Percentiles rank a stretch among this genome's conserved stretches.
These are phyloP conservation scores for Sanghuangporus sanghuang DNA, from an alignment of 1,284 basidiomycete genomes.

Conservation along the genomic window DNA sequence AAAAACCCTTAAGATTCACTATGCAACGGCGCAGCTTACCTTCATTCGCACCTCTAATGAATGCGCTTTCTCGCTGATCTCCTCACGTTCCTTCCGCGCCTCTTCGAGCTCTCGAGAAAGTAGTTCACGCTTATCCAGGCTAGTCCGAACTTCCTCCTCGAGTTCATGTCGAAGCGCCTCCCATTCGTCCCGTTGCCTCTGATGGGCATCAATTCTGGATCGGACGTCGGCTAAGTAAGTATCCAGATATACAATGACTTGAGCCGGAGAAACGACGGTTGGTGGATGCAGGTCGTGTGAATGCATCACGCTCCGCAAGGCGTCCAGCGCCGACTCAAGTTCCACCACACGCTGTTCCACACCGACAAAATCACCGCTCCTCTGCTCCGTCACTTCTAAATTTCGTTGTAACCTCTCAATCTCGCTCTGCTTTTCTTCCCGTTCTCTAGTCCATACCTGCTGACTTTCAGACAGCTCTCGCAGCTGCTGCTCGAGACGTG, in stretches of 20 bases:
- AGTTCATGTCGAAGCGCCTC: constrained; percentile 36
- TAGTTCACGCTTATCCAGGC: constrained; percentile 42
- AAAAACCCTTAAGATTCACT: not conserved
- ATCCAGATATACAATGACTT: constrained; percentile 45
- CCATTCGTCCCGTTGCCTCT: constrained; percentile 46
- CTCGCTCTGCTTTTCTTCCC: constrained; percentile 37
- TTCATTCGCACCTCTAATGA: constrained; percentile 39
- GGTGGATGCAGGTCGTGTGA: constrained; percentile 49
- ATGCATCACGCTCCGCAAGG: constrained; percentile 45
- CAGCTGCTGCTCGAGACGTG: constrained; percentile 47
- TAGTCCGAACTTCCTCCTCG: constrained; percentile 44
- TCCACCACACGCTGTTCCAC: constrained; percentile 48
- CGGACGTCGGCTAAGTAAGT: constrained; percentile 52
- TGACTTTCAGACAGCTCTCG: constrained; percentile 46
- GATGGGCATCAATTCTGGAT: constrained; percentile 43
- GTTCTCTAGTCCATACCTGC: constrained; percentile 50
- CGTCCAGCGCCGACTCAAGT: constrained; percentile 42
- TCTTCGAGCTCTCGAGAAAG: constrained; percentile 52
- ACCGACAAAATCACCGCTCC: constrained; percentile 36
- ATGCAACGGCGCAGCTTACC: constrained; percentile 27
- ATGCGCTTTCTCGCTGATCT: constrained; percentile 41
- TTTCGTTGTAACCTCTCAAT: constrained; percentile 40
- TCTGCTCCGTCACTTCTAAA: constrained; percentile 41
- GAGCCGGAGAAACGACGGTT: constrained; percentile 45
- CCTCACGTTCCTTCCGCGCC: constrained; percentile 49